phyloP scores from a whole-genome alignment of 306 rosid genomes.

The Vachellia pachyceras region DNA sequence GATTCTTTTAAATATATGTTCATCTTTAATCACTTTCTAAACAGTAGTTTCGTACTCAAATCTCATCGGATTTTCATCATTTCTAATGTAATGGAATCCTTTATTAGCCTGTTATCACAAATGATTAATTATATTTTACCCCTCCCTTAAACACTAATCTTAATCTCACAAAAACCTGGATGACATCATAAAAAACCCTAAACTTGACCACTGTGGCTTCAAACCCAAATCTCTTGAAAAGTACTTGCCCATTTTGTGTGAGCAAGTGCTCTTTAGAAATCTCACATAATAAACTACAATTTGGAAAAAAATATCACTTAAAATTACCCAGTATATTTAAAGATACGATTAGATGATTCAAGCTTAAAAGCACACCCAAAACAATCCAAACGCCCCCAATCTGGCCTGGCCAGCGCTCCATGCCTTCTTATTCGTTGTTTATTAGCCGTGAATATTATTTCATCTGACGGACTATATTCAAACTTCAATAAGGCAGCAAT shows the following conservation, averaged over 20 bases:
- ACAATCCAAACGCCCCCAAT: slow-evolving; percentile 21
- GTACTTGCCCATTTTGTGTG: neutral
- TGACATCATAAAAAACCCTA: slow-evolving; percentile 68
- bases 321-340: slow-evolving; percentile 6
- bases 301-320: slow-evolving; percentile 29
- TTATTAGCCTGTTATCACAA: slow-evolving; percentile 40
- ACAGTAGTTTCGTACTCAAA: slow-evolving; percentile 38
- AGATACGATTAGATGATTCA: slow-evolving; percentile 48
- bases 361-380: slow-evolving; percentile 80
- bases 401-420: slow-evolving; percentile 20
- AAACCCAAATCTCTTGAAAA: slow-evolving; percentile 51
- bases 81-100: slow-evolving; percentile 51
- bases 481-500: slow-evolving; percentile 48
- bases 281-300: slow-evolving; percentile 54
- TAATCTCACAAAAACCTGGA: slow-evolving; percentile 47
- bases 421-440: slow-evolving; percentile 27
- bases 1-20: slow-evolving; percentile 48
- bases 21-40: slow-evolving; percentile 54
- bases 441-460: slow-evolving; percentile 52
- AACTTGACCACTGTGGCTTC: slow-evolving; percentile 62
- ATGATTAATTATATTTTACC: neutral
- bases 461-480: slow-evolving; percentile 76
- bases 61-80: slow-evolving; percentile 40
- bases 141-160: slow-evolving; percentile 41
- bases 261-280: slow-evolving; percentile 50